phyloP scores from a whole-genome alignment of 139 green algal species.

The Micromonas commoda region DNA sequence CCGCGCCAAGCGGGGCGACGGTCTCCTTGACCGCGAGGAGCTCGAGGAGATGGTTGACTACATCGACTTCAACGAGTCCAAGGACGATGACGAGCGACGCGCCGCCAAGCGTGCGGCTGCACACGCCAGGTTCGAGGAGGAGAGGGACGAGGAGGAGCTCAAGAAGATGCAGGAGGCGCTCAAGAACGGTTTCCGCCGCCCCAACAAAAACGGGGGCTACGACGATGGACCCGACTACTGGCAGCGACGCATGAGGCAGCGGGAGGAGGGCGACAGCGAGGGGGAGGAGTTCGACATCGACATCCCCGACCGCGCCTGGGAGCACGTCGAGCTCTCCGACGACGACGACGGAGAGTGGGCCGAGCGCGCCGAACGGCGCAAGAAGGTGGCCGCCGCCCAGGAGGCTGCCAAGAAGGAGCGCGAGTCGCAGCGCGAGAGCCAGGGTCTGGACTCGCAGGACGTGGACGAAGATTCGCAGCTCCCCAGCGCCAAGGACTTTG shows the following conservation, averaged over 20 bases:
- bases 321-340: neutral
- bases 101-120: too few relatives aligned
- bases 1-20: neutral
- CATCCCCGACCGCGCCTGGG: neutral
- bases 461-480: neutral
- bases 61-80: neutral
- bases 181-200: conserved; percentile 11
- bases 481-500: neutral
- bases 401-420: neutral
- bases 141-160: neutral
- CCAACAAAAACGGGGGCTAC: neutral
- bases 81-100: neutral
- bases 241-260: neutral
- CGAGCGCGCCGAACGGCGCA: neutral
- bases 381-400: neutral
- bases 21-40: neutral
- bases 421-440: neutral
- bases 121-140: neutral
- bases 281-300: neutral
- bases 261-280: neutral
- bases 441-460: neutral
- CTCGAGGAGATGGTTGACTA: conserved; percentile 13
- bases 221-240: neutral
- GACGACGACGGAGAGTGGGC: neutral
- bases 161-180: conserved; percentile 14